Evolutionary conservation across 1,139 yeast species (phyloP).

Genomic region (Williopsis jadinii): DNA sequence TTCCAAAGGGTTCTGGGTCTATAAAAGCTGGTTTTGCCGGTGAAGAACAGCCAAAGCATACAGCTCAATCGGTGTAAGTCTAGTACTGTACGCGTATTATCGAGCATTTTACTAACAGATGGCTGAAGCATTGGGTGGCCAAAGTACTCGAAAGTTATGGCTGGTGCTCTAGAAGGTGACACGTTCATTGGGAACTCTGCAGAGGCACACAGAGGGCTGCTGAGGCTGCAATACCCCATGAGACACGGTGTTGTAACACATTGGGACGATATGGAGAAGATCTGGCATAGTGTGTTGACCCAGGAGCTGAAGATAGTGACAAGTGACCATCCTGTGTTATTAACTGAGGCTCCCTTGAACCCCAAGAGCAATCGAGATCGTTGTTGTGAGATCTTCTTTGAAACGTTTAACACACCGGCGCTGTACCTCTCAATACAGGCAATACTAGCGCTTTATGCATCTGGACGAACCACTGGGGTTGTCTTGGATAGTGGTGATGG

Average conservation of each 20-base stretch:
- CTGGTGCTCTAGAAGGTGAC: conserved; percentile 62
- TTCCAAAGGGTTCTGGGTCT: conserved; percentile 68
- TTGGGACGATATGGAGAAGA: conserved; percentile 81
- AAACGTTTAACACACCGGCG: conserved; percentile 82
- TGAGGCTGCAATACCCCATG: conserved; percentile 65
- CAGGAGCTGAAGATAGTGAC: conserved; percentile 54
- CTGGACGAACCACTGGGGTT: conserved; percentile 87
- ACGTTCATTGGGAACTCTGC: conserved; percentile 71
- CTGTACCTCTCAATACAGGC: conserved; percentile 80
- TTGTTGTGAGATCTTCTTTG: conserved; percentile 76
- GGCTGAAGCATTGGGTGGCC: conserved; percentile 61
- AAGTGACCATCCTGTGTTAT: conserved; percentile 82
- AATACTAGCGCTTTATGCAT: conserved; percentile 76
- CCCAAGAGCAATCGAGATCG: conserved; percentile 64
- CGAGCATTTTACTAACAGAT: background rate
- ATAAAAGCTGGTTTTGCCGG: conserved; percentile 93
- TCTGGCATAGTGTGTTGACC: conserved; percentile 63
- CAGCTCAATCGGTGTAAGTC: conserved; percentile 37
- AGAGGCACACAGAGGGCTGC: conserved; percentile 67
- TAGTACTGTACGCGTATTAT: background rate
- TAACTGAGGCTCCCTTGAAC: conserved; percentile 88
- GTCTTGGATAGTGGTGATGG: conserved; percentile 93
- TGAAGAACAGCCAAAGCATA: conserved; percentile 68
- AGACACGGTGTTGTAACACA: conserved; percentile 75
- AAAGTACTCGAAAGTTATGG: conserved; percentile 79